These are phyloP conservation scores for Tricholoma matsutake DNA, from an alignment of 768 basidiomycete species.

Conservation along the genomic window DNA sequence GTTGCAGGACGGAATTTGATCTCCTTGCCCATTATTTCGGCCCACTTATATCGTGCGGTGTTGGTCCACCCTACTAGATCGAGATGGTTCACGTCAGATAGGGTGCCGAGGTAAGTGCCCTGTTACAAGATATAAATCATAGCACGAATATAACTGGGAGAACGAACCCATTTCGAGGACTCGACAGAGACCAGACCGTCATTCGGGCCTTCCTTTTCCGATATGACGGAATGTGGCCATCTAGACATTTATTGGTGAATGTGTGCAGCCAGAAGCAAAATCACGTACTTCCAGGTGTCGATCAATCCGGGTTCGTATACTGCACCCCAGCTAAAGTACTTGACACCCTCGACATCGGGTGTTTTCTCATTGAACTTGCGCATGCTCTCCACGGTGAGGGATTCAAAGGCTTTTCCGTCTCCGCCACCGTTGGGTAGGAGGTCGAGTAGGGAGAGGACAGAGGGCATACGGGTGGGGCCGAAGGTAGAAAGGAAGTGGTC, in stretches of 20 bases:
- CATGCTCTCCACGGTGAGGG: slow-evolving; percentile 84
- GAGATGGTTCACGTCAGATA: slow-evolving; percentile 87
- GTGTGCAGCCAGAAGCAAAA: slow-evolving; percentile 3
- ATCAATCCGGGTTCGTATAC: slow-evolving; percentile 84
- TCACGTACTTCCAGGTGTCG: slow-evolving; percentile 75
- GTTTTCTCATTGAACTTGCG: slow-evolving; percentile 83
- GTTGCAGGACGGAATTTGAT: slow-evolving; percentile 91
- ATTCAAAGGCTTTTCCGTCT: slow-evolving; percentile 92
- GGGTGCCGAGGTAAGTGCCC: slow-evolving; percentile 94
- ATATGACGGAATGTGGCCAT: slow-evolving; percentile 77
- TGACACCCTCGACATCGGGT: slow-evolving; percentile 72
- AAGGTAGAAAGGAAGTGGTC: slow-evolving; percentile 81
- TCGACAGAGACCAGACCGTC: slow-evolving; percentile 90
- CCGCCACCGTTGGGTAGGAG: slow-evolving; percentile 90
- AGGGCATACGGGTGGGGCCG: slow-evolving; percentile 64
- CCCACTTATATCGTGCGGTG: slow-evolving; percentile 83
- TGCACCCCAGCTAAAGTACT: slow-evolving; percentile 97
- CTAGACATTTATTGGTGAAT: slow-evolving; percentile 21
- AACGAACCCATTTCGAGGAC: slow-evolving; percentile 76
- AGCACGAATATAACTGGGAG: neutral
- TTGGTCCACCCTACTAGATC: slow-evolving; percentile 96
- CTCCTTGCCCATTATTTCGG: slow-evolving; percentile 82
- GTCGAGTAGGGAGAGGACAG: slow-evolving; percentile 71
- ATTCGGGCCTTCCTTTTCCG: slow-evolving; percentile 87
- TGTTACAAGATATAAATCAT: slow-evolving; percentile 19